Evolutionary conservation across 176 grass and related monocot genomes (phyloP).

Genomic region (Luzula sylvatica): DNA sequence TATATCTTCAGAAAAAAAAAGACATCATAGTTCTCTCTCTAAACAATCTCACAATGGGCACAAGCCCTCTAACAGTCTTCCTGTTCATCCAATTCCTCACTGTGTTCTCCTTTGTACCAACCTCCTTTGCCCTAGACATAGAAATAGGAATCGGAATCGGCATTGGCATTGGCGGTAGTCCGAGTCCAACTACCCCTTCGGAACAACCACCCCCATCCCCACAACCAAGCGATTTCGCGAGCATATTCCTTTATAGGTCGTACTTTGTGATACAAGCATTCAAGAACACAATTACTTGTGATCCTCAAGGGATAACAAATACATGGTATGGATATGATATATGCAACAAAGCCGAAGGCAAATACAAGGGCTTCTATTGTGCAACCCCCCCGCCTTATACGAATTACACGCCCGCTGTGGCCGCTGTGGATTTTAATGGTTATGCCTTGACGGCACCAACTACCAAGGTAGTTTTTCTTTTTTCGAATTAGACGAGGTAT

Average conservation of each 20-base stretch:
- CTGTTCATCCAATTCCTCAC: conserved; percentile 13
- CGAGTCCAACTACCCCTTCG: neutral
- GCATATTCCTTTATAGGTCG: conserved; percentile 40
- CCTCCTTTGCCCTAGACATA: conserved; percentile 22
- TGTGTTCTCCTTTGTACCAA: conserved; percentile 17
- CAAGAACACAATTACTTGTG: conserved; percentile 42
- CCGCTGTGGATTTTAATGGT: conserved; percentile 88
- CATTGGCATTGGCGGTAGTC: neutral
- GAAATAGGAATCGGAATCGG: conserved; percentile 11
- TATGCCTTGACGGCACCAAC: conserved; percentile 3
- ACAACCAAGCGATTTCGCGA: conserved; percentile 47
- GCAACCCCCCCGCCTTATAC: conserved; percentile 21
- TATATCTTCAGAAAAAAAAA: neutral
- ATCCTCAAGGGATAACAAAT: conserved; percentile 16
- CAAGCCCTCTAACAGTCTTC: conserved; percentile 1
- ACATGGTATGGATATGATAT: conserved; percentile 37
- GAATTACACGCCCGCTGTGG: conserved; percentile 17
- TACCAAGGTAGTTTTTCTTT: neutral
- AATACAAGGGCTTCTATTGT: conserved; percentile 67
- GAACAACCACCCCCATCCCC: conserved; percentile 5
- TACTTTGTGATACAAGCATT: conserved; percentile 65
- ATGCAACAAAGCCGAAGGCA: too few relatives aligned
- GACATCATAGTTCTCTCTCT: neutral
- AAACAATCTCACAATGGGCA: conserved; percentile 9
- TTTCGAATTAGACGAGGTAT: too few relatives aligned